These are phyloP conservation scores for Ustilago nuda DNA, from an alignment of 1,284 basidiomycete species.

Conservation along the genomic window DNA sequence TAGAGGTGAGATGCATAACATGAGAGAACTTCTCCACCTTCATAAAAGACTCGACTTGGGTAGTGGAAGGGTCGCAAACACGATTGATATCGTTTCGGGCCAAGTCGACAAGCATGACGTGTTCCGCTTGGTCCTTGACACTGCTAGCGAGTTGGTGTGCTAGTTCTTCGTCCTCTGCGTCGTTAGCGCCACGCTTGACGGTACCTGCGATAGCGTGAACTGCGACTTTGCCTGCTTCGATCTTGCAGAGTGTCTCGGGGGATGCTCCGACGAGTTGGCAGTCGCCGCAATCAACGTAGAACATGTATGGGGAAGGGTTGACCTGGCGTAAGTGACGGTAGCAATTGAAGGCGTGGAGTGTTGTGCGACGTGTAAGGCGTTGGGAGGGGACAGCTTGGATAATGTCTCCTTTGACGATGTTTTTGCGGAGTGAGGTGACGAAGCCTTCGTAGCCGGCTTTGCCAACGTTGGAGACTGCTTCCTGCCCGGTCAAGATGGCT, in stretches of 20 bases:
- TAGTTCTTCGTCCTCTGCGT: conserved; percentile 82
- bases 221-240: conserved; percentile 84
- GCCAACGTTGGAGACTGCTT: conserved; percentile 87
- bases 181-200: conserved; percentile 79
- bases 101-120: conserved; percentile 98
- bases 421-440: conserved; percentile 90
- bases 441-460: conserved; percentile 91
- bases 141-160: conserved; percentile 81
- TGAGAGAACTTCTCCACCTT: conserved; percentile 94
- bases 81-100: conserved; percentile 99
- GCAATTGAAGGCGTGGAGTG: conserved; percentile 95
- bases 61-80: conserved; percentile 93
- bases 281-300: conserved; percentile 88
- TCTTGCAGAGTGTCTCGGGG: conserved; percentile 97
- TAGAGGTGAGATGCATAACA: conserved; percentile 96
- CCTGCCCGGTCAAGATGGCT: conserved; percentile 66
- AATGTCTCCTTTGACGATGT: conserved; percentile 95
- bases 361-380: conserved; percentile 83
- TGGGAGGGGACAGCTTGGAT: conserved; percentile 99
- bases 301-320: conserved; percentile 99
- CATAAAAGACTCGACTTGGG: conserved; percentile 96
- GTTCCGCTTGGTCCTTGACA: conserved; percentile 95
- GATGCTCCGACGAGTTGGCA: conserved; percentile 94
- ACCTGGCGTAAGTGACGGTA: conserved; percentile 91
- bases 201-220: conserved; percentile 99